phyloP scores from a whole-genome alignment of 257 asterid genomes.

The Gynochthodes officinalis region DNA sequence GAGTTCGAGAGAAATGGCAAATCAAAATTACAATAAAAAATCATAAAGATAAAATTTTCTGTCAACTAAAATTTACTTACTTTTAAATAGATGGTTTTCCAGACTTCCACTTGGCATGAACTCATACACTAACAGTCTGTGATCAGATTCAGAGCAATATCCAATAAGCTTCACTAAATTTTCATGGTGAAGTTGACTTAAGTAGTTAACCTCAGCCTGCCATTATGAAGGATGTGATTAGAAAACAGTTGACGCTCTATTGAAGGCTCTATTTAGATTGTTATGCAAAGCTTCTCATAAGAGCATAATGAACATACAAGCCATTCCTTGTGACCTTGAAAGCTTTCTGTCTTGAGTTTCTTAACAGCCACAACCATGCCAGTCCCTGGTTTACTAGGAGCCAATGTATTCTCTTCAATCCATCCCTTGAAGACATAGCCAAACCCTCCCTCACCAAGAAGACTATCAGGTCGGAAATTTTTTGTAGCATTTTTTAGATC shows the following conservation, averaged over 20 bases:
- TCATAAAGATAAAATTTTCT: background rate
- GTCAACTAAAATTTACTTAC: conserved; percentile 29
- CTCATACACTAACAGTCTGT: conserved; percentile 62
- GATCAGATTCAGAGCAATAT: conserved; percentile 61
- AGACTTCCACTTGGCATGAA: conserved; percentile 73
- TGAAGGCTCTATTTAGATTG: background rate
- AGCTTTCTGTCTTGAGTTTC: conserved; percentile 53
- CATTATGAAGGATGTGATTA: conserved; percentile 1
- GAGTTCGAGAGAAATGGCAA: background rate
- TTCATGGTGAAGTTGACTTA: conserved; percentile 57
- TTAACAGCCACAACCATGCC: conserved; percentile 78
- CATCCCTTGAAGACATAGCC: conserved; percentile 80
- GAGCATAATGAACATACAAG: conserved; percentile 42
- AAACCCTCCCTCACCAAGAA: conserved; percentile 82
- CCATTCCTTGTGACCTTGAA: conserved; percentile 83
- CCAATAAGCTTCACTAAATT: conserved; percentile 74
- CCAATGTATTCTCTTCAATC: conserved; percentile 50
- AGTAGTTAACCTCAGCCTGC: conserved; percentile 65
- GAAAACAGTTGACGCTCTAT: background rate
- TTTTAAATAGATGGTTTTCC: conserved; percentile 70
- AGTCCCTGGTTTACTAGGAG: conserved; percentile 53
- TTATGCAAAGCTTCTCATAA: background rate
- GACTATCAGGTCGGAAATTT: conserved; percentile 56
- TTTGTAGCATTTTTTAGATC: conserved; percentile 65
- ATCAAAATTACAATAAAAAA: background rate